phyloP scores from a whole-genome alignment of 1,139 yeast species.

The Spencermartinsiella ligniputridi region DNA sequence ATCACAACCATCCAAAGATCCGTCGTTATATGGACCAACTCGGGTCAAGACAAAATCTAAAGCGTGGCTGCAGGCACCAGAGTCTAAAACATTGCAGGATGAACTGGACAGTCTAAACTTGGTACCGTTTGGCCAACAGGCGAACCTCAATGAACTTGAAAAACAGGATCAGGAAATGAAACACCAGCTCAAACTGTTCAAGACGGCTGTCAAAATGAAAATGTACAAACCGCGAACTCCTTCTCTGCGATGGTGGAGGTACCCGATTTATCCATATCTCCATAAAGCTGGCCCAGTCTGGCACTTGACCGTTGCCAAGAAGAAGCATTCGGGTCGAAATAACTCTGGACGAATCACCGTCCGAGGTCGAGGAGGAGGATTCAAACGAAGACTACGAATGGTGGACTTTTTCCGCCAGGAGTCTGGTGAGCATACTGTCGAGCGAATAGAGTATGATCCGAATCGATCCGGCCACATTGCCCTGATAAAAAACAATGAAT shows the following conservation, averaged over 20 bases:
- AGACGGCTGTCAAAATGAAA: slow-evolving; percentile 67
- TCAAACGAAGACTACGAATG: slow-evolving; percentile 77
- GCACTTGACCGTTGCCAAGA: slow-evolving; percentile 69
- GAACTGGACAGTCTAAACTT: slow-evolving; percentile 20
- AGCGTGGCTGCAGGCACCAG: slow-evolving; percentile 15
- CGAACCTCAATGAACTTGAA: slow-evolving; percentile 61
- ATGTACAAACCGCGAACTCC: slow-evolving; percentile 79
- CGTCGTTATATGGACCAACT: background rate
- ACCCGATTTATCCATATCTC: slow-evolving; percentile 82
- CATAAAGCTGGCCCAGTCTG: slow-evolving; percentile 80
- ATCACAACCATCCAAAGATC: too few relatives aligned
- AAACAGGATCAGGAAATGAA: slow-evolving; percentile 67
- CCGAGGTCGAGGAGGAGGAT: slow-evolving; percentile 97
- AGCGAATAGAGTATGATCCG: slow-evolving; percentile 94
- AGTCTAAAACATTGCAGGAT: slow-evolving; percentile 16
- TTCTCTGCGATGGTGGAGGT: slow-evolving; percentile 82
- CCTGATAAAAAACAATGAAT: slow-evolving; percentile 57
- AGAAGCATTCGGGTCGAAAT: slow-evolving; percentile 84
- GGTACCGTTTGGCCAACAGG: slow-evolving; percentile 28
- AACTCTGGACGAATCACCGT: slow-evolving; percentile 83
- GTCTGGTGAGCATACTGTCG: slow-evolving; percentile 72
- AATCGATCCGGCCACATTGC: slow-evolving; percentile 95
- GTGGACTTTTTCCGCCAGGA: slow-evolving; percentile 68
- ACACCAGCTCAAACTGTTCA: slow-evolving; percentile 68
- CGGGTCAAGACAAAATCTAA: slow-evolving; percentile 11